phyloP scores from a whole-genome alignment of 2,329 filamentous ascomycete species.

The Aspergillus tanneri region DNA sequence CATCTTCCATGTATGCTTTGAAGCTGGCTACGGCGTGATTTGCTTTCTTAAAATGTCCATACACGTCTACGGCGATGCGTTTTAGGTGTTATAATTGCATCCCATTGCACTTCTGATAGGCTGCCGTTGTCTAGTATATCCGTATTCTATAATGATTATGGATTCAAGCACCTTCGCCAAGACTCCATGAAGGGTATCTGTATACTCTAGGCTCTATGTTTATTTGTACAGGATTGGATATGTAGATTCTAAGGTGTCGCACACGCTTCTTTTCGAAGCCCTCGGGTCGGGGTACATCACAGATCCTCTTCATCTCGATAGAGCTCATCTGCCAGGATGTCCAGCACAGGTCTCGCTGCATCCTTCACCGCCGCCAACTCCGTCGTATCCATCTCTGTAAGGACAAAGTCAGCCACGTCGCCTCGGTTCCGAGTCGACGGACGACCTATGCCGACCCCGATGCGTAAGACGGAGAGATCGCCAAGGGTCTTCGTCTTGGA shows the following conservation, averaged over 20 bases:
- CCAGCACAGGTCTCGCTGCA: conserved; percentile 50
- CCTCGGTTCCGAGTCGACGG: conserved; percentile 66
- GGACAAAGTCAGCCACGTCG: conserved; percentile 74
- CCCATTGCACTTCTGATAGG: too few relatives aligned
- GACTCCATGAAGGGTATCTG: too few relatives aligned
- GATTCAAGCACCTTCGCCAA: too few relatives aligned
- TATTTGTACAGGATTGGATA: too few relatives aligned
- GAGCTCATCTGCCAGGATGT: conserved; percentile 53
- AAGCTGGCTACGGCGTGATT: conserved; percentile 1
- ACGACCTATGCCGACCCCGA: conserved; percentile 85
- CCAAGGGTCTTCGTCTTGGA: conserved; percentile 27
- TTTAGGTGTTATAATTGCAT: too few relatives aligned
- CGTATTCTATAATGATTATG: too few relatives aligned
- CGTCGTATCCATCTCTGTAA: conserved; percentile 61
- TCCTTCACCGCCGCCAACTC: conserved; percentile 55
- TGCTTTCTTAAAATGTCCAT: not conserved
- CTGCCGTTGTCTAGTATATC: too few relatives aligned
- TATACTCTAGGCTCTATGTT: too few relatives aligned
- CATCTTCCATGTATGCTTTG: too few relatives aligned
- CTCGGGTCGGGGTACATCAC: not conserved
- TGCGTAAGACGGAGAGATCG: conserved; percentile 52
- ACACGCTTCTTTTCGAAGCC: not conserved
- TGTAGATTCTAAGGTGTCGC: too few relatives aligned
- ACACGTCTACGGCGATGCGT: not conserved
- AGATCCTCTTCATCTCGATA: conserved; percentile 29